Conservation (phyloP, 2,329 filamentous ascomycete genomes). For the Ceratocystis diversiconidia region DNA sequence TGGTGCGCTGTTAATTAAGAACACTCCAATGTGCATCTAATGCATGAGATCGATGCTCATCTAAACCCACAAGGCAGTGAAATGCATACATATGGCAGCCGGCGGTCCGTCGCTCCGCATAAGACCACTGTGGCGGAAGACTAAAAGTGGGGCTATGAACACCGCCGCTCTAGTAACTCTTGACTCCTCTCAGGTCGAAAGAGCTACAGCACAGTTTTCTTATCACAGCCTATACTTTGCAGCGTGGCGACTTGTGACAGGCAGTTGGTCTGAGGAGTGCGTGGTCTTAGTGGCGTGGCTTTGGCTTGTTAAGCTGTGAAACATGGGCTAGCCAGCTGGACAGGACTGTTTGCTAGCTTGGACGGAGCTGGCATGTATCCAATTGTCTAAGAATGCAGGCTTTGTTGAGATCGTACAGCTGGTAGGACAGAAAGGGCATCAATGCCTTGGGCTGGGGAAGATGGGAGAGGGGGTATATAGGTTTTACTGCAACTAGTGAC, state of each 20-base stretch:
- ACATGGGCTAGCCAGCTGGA: not conserved
- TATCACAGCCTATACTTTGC: not conserved
- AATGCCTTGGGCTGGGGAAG: too few relatives aligned
- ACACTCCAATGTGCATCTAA: not conserved
- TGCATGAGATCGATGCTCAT: not conserved
- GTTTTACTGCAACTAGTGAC: too few relatives aligned
- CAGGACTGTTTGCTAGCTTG: not conserved
- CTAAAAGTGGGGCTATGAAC: not conserved
- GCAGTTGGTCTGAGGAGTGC: not conserved
- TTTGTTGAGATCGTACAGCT: not conserved
- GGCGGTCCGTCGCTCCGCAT: not conserved
- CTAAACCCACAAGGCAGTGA: constrained; percentile 4
- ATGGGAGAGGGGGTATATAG: too few relatives aligned
- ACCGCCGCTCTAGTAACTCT: not conserved
- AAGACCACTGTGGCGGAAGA: constrained; percentile 5
- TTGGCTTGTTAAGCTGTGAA: not conserved
- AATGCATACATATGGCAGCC: constrained; percentile 1
- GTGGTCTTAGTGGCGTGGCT: not conserved
- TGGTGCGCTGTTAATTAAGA: not conserved
- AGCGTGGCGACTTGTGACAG: not conserved
- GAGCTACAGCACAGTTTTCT: too few relatives aligned
- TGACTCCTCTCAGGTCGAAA: not conserved
- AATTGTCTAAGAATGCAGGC: not conserved
- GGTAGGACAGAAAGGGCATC: not conserved
- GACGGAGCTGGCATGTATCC: not conserved